phyloP scores from a whole-genome alignment of 441 rosid genomes.

The Jatropha podagrica region DNA sequence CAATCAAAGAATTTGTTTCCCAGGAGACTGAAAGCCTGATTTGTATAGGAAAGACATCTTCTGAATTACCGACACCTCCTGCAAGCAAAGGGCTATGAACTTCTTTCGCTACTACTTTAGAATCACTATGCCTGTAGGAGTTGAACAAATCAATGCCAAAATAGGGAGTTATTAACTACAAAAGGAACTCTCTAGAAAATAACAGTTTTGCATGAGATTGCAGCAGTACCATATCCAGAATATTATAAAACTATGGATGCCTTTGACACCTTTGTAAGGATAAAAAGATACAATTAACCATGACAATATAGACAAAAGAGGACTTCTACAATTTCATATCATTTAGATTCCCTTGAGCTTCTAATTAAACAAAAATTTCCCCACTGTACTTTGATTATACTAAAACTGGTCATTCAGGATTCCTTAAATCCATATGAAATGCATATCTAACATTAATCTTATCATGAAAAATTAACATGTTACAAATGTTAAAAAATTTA shows the following conservation, averaged over 20 bases:
- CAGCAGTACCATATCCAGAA: background rate
- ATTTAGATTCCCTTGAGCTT: background rate
- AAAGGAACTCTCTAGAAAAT: background rate
- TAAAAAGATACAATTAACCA: background rate
- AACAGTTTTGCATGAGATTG: background rate
- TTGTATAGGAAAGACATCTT: constrained; percentile 77
- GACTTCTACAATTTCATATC: background rate
- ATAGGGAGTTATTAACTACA: constrained; percentile 5
- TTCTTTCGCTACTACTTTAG: constrained; percentile 49
- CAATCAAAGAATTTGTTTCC: constrained; percentile 66
- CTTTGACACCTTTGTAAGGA: background rate
- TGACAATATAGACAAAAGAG: background rate
- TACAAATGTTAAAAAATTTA: too few species aligned
- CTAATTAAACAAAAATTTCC: background rate
- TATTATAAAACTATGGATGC: background rate
- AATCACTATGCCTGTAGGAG: constrained; percentile 61
- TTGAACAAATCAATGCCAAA: constrained; percentile 26
- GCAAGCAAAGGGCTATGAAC: constrained; percentile 50
- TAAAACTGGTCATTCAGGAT: background rate
- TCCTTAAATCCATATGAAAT: background rate
- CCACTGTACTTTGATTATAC: background rate
- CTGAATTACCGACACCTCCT: constrained; percentile 54
- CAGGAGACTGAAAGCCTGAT: constrained; percentile 69
- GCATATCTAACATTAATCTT: background rate
- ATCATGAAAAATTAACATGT: too few species aligned